Evolutionary conservation across 1,284 basidiomycete species (phyloP), one percentile per base, ranked within the genome.

Genomic region (Ganoderma meredithae): DNA sequence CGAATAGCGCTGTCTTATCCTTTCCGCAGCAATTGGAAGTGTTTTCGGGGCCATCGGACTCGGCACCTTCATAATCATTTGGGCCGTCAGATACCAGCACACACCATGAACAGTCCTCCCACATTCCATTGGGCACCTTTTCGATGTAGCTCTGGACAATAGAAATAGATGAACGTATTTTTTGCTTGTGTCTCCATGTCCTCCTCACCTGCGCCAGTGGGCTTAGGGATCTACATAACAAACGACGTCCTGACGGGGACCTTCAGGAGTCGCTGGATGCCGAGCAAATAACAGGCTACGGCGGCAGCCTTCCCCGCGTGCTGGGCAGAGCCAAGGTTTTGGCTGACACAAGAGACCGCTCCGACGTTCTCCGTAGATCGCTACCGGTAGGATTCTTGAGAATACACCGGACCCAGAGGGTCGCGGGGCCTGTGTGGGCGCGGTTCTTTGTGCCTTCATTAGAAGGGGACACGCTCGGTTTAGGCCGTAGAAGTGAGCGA

Each of bases 51-150:
- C 59, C 58, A 39, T 61, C 31, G 58, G 58, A 9, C 40, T 64
- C 8, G 55, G 33, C 27, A 41, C 39, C n/a, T 43, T 43, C n/a
- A 33, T 60, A 19, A 19, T 67, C 7, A 59, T 64, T 7, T 61
- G 58, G 66, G 66, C 36, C n/a, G 56, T 19, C 25, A 55, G 31
- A 27, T 53, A 56, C 15, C 66, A 67, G n/a, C 36, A 25, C n/a
- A 41, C 62, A 7, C 41, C 47, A n/a, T 67, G 55, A 63, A 25
- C 17, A 12, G 43, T 13, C 44, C 9, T 10, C 36, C 27, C 44
- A 15, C 17, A 8, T 22, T 2, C 13, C 22, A 15, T 41, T 2
- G 0, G 1, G 15, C 3, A 22, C 19, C 33, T 19, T 58, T n/a
- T 58, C 33, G 13, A 33, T 58, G 55, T 58, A 33, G 19, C 33